Percentiles rank a stretch among this genome's conserved stretches.
These are phyloP conservation scores for Mesembryanthemum crystallinum DNA, from an alignment of 148 eudicot genomes.

Conservation along the genomic window DNA sequence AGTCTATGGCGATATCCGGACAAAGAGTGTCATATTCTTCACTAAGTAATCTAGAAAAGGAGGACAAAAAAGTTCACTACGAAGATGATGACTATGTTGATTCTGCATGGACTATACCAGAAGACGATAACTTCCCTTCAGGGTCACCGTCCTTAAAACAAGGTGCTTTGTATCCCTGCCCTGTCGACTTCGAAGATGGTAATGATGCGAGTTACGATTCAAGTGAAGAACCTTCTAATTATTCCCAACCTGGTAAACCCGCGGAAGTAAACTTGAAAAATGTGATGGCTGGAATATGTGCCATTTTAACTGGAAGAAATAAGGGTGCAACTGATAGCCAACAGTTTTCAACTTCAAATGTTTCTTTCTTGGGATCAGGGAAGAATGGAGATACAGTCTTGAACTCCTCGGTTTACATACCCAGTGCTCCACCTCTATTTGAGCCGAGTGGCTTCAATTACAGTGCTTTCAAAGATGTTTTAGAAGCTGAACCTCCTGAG, in stretches of 20 bases:
- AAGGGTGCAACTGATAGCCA: slow-evolving; percentile 39
- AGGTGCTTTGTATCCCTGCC: slow-evolving; percentile 41
- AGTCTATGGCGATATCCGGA: slow-evolving; percentile 49
- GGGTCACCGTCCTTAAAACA: slow-evolving; percentile 31
- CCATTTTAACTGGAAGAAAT: slow-evolving; percentile 76
- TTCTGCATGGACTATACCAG: slow-evolving; percentile 49
- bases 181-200: slow-evolving; percentile 57
- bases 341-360: slow-evolving; percentile 55
- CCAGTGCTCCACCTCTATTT: slow-evolving; percentile 96
- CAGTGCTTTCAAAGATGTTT: slow-evolving; percentile 69
- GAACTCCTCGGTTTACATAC: slow-evolving; percentile 86
- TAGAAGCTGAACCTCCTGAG: slow-evolving; percentile 97
- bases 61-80: slow-evolving; percentile 41
- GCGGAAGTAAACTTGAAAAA: slow-evolving; percentile 93
- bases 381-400: slow-evolving; percentile 82
- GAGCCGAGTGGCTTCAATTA: slow-evolving; percentile 63
- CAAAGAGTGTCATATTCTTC: slow-evolving; percentile 65
- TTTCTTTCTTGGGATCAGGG: slow-evolving; percentile 76
- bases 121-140: slow-evolving; percentile 30
- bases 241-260: slow-evolving; percentile 35
- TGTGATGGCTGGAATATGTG: slow-evolving; percentile 70
- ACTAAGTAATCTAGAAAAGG: slow-evolving; percentile 51
- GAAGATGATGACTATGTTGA: slow-evolving; percentile 54
- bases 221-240: slow-evolving; percentile 43
- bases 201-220: slow-evolving; percentile 61